These are phyloP conservation scores for Solanum tacnaense DNA, from an alignment of 257 asterid genomes.

Conservation along the genomic window DNA sequence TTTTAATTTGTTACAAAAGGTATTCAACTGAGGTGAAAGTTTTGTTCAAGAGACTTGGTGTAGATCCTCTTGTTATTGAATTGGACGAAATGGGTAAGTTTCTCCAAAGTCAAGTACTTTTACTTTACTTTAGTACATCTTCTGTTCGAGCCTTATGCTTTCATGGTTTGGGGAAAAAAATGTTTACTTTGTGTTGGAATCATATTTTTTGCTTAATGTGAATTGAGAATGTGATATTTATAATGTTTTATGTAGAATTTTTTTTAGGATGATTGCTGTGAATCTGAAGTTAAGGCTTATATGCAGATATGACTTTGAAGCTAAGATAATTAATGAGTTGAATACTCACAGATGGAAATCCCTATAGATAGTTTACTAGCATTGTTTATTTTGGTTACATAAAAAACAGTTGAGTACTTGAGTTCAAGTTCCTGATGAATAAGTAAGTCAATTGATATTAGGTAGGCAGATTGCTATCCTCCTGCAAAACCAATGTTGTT, in stretches of 20 bases:
- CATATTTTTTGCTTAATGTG: not conserved
- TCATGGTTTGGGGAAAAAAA: not conserved
- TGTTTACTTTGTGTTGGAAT: not conserved
- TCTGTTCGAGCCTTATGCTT: not conserved
- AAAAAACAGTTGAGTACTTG: not conserved
- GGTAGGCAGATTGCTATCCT: not conserved
- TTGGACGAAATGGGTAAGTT: slow-evolving; percentile 70
- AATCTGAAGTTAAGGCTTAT: not conserved
- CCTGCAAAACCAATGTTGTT: not conserved
- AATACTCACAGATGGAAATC: not conserved
- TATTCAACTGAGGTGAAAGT: slow-evolving; percentile 77
- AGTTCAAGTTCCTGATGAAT: not conserved
- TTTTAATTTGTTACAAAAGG: slow-evolving; percentile 18
- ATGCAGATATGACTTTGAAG: not conserved
- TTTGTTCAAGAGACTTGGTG: slow-evolving; percentile 70
- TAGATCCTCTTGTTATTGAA: slow-evolving; percentile 73
- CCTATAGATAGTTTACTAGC: not conserved
- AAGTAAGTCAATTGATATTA: not conserved
- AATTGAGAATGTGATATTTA: not conserved
- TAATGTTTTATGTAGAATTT: not conserved
- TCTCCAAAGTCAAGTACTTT: not conserved
- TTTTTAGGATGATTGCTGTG: not conserved
- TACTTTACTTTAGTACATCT: not conserved
- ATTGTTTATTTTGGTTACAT: not conserved
- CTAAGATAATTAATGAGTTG: not conserved